Evolutionary conservation across 768 basidiomycete species (phyloP).

Genomic region (Leccinum barrowsii): DNA sequence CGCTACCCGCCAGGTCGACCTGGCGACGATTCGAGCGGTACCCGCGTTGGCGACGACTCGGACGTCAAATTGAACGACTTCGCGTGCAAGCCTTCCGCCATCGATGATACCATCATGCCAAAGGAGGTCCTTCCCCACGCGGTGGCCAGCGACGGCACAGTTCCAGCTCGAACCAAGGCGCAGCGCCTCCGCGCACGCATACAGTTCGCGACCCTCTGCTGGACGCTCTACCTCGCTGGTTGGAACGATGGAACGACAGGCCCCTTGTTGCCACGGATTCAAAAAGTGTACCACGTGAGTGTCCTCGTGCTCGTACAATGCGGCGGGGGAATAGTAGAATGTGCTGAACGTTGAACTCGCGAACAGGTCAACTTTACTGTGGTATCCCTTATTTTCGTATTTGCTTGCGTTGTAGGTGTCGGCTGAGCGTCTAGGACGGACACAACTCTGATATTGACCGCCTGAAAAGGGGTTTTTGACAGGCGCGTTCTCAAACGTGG

Average conservation of each 20-base stretch:
- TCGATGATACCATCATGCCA: background rate
- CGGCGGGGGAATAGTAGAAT: background rate
- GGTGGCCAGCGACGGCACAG: background rate
- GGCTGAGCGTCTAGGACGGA: background rate
- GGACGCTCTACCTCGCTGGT: conserved; percentile 33
- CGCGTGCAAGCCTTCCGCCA: background rate
- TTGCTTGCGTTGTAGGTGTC: conserved; percentile 35
- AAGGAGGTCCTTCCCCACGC: background rate
- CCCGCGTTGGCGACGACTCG: background rate
- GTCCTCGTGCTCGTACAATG: background rate
- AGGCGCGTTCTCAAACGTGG: conserved; percentile 32
- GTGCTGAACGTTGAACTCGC: background rate
- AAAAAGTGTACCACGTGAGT: conserved; percentile 34
- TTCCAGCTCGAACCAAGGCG: conserved; percentile 11
- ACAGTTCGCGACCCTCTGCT: conserved; percentile 36
- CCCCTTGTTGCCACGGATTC: conserved; percentile 38
- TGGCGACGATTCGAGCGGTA: background rate
- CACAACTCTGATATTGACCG: background rate
- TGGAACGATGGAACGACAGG: conserved; percentile 41
- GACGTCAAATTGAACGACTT: conserved; percentile 8
- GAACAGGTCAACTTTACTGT: conserved; percentile 35
- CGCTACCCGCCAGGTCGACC: conserved; percentile 5
- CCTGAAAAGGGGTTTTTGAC: conserved; percentile 28
- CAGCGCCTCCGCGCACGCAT: conserved; percentile 23
- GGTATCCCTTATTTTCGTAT: conserved; percentile 43